phyloP scores from a whole-genome alignment of 2,329 filamentous ascomycete genomes.

The Aspergillus luchuensis region DNA sequence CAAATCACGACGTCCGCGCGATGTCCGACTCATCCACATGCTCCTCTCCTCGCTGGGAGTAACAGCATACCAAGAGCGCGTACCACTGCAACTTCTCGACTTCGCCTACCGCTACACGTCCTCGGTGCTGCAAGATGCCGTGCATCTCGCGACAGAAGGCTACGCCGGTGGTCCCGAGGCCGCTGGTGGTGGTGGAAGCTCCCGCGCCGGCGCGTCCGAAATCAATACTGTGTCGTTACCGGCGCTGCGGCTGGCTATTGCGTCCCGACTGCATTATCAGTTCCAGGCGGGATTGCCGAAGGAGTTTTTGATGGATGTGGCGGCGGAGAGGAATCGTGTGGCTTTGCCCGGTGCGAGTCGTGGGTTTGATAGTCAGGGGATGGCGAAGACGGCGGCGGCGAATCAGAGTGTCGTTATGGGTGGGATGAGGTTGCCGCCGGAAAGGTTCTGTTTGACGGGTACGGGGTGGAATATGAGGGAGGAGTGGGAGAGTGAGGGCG shows the following conservation, averaged over 20 bases:
- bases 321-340: constrained; percentile 57
- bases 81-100: constrained; percentile 55
- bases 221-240: constrained; percentile 57
- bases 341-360: constrained; percentile 58
- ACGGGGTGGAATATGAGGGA: constrained; percentile 59
- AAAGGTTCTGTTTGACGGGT: constrained; percentile 63
- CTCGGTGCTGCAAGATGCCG: constrained; percentile 54
- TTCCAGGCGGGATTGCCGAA: constrained; percentile 62
- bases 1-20: constrained; percentile 51
- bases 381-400: constrained; percentile 23
- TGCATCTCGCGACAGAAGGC: constrained; percentile 54
- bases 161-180: constrained; percentile 41
- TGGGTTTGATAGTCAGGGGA: constrained; percentile 42
- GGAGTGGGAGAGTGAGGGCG: constrained; percentile 59
- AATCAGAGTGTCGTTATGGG: constrained; percentile 46
- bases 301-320: constrained; percentile 63
- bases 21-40: constrained; percentile 54
- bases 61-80: constrained; percentile 55
- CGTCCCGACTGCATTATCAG: constrained; percentile 60
- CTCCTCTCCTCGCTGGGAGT: constrained; percentile 53
- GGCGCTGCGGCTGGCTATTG: constrained; percentile 63
- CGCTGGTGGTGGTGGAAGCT: too few relatives aligned
- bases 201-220: constrained; percentile 44
- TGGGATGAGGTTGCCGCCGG: constrained; percentile 62
- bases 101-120: constrained; percentile 58